Conservation (phyloP, 495 filamentous ascomycete species). For the Podospora appendiculata region DNA sequence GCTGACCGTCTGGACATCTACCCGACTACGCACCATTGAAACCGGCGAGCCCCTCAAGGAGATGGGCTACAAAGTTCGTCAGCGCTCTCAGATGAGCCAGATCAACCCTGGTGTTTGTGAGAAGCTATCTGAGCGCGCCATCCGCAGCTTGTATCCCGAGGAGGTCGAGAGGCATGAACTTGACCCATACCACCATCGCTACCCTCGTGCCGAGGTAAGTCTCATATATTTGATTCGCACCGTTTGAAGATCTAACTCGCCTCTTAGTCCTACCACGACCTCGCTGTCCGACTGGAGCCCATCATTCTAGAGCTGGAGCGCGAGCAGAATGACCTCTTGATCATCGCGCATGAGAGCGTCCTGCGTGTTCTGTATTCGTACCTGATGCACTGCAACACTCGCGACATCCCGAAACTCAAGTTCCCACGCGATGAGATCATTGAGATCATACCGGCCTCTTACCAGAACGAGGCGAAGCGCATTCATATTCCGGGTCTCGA, state of each 20-base stretch:
- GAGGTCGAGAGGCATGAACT: conserved; percentile 88
- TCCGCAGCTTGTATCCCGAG: conserved; percentile 72
- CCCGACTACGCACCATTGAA: conserved; percentile 79
- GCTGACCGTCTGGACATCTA: conserved; percentile 90
- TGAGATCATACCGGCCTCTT: conserved; percentile 95
- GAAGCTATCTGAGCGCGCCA: conserved; percentile 69
- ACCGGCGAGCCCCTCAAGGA: conserved; percentile 76
- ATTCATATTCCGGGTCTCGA: conserved; percentile 54
- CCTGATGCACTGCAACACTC: conserved; percentile 96
- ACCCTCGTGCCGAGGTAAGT: conserved; percentile 85
- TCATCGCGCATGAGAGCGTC: conserved; percentile 97
- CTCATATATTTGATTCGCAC: not conserved
- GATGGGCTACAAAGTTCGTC: conserved; percentile 74
- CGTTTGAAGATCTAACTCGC: conserved; percentile 8
- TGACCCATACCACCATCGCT: conserved; percentile 96
- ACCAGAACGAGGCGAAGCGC: conserved; percentile 89
- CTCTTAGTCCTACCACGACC: conserved; percentile 88
- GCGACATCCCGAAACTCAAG: conserved; percentile 84
- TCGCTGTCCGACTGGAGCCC: conserved; percentile 95
- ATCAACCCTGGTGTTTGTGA: conserved; percentile 95
- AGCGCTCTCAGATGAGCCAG: conserved; percentile 92
- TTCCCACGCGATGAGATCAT: conserved; percentile 97
- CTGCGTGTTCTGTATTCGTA: conserved; percentile 95
- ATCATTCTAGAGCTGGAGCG: conserved; percentile 97
- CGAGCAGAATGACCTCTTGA: conserved; percentile 92